These are phyloP conservation scores for Wickerhamomyces queroliae DNA, from an alignment of 805 yeast species.

Conservation along the genomic window DNA sequence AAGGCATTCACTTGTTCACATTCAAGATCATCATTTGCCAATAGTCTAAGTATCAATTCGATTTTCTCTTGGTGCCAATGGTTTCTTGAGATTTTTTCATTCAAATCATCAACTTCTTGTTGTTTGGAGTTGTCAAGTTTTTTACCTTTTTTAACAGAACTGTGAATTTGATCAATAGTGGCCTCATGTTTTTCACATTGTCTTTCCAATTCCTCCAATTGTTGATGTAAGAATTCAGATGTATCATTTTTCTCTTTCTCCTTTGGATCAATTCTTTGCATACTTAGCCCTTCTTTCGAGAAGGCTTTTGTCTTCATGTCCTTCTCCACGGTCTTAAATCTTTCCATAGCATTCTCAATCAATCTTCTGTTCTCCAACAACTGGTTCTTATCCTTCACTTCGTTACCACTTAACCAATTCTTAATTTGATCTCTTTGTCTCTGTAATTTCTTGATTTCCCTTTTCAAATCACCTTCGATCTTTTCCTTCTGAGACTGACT, in stretches of 20 bases:
- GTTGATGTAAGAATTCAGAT: constrained; percentile 58
- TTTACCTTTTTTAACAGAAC: constrained; percentile 52
- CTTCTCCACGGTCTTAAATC: constrained; percentile 91
- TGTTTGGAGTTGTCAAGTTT: constrained; percentile 49
- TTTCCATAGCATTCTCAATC: constrained; percentile 84
- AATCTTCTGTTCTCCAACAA: constrained; percentile 69
- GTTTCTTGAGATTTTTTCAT: constrained; percentile 64
- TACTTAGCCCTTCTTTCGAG: constrained; percentile 85
- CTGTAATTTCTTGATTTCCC: constrained; percentile 92
- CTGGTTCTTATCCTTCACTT: constrained; percentile 83
- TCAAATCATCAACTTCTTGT: constrained; percentile 55
- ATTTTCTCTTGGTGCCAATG: constrained; percentile 71
- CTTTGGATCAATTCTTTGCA: constrained; percentile 67
- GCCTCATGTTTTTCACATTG: constrained; percentile 79
- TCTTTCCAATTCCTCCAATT: constrained; percentile 73
- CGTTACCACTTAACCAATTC: constrained; percentile 88
- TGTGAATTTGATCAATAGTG: constrained; percentile 50
- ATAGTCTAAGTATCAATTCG: constrained; percentile 68
- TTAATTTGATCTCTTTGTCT: constrained; percentile 92
- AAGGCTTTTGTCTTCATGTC: constrained; percentile 91
- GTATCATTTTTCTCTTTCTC: constrained; percentile 77
- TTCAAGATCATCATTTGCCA: constrained; percentile 77
- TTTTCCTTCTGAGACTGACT: constrained; percentile 89
- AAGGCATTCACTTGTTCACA: constrained; percentile 71
- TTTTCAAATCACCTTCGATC: constrained; percentile 84